Conservation (phyloP, 768 basidiomycete genomes). For the Hericium erinaceus region DNA sequence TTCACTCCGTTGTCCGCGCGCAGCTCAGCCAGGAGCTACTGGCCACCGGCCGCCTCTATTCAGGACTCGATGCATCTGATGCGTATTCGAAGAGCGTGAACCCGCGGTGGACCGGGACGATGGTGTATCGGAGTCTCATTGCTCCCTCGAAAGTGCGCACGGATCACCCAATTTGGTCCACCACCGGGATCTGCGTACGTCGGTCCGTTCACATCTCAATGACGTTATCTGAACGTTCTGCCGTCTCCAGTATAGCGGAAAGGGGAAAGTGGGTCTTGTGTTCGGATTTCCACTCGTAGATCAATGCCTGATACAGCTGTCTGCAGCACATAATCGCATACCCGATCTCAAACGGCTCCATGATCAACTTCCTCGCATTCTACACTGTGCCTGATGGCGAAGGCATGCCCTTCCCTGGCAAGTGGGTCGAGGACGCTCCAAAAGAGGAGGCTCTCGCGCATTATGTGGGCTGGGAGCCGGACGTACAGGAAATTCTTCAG, state of each 20-base stretch:
- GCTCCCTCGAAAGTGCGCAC: not conserved
- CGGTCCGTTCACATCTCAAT: not conserved
- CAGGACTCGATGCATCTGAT: not conserved
- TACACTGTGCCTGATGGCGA: slow-evolving; percentile 14
- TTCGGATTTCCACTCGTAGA: not conserved
- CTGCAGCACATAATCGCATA: slow-evolving; percentile 20
- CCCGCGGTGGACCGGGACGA: not conserved
- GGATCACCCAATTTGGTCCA: not conserved
- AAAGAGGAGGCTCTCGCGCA: slow-evolving; percentile 9
- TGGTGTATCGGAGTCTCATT: not conserved
- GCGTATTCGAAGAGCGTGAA: not conserved
- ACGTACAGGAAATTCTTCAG: not conserved
- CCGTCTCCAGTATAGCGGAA: not conserved
- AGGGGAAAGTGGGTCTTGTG: not conserved
- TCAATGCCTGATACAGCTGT: not conserved
- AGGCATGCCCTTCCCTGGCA: slow-evolving; percentile 15
- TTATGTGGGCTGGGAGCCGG: not conserved
- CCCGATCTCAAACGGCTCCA: slow-evolving; percentile 17
- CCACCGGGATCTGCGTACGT: not conserved
- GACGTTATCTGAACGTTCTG: not conserved
- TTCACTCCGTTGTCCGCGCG: slow-evolving; percentile 18
- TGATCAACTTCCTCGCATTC: slow-evolving; percentile 18
- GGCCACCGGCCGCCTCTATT: not conserved
- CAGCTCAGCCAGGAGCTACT: slow-evolving; percentile 15
- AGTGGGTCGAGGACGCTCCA: slow-evolving; percentile 17